Evolutionary conservation across 1,284 basidiomycete species (phyloP), one percentile per base, ranked within the genome.

Genomic region (Coniferiporia weirii): DNA sequence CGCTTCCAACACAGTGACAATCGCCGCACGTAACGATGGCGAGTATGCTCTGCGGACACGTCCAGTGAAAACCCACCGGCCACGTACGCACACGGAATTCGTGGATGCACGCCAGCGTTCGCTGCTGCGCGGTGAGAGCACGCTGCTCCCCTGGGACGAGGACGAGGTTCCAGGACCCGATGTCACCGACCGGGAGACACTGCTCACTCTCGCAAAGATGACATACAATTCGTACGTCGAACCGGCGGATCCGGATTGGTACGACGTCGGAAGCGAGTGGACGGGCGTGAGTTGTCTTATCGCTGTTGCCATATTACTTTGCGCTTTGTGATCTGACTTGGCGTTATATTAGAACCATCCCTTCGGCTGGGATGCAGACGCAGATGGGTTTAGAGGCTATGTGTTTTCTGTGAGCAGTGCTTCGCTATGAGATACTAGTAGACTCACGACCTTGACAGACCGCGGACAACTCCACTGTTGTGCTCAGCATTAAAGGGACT

Each of bases 401-500:
- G 83, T 99, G 15, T 95, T 95, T 67, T 89, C 85, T 19, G 63
- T 74, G 17, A 71, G 54, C 17, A 1, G 38, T 46, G 15, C 17
- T 46, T 46, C 27, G 27, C 3, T 27, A 27, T 27, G 27, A 2
- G n/a, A 13, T n/a, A n/a, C 40, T 56, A 6, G 19, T 15, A 35
- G 12, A 3, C 17, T 13, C 17, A 13, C 27, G 13, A 32, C 8
- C n/a, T 27, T 13, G 15, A 51, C 40, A 40, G 19, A 50, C 49
- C 20, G 49, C 49, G 0, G 89, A 91, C 69, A 97, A 98, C 69
- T 80, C 81, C 36, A 96, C 93, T 0, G 82, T 98, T 48, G 83
- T 98, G 10, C 79, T 98, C 13, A 85, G 93, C 12, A 90, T 98
- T 78, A 99, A 99, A 74, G 96, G 96, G 44, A 98, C 95, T 0